Evolutionary conservation across 139 green algal species (phyloP), one percentile per base, ranked within the genome.

Genomic region (Haematococcus lacustris): DNA sequence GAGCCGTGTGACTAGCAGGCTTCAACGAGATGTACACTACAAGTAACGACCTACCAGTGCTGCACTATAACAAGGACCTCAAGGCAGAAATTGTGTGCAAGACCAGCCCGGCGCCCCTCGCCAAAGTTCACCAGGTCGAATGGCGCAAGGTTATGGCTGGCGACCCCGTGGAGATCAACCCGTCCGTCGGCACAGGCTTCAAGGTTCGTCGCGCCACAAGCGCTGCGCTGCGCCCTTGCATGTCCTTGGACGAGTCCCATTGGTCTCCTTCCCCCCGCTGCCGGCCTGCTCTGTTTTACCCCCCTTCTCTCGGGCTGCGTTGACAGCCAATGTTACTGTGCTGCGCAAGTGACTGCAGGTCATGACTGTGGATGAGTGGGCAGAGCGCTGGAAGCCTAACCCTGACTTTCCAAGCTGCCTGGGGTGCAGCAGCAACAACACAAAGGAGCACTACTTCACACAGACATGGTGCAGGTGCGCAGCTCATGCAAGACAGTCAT

Each of bases 91-190:
- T 57, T 21, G 47, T 57, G 21, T 57, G 47, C 47, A 13, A 57
- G 47, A 21, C 21, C 17, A 57, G 21, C 23, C 43, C 70, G 25
- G 64, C 70, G 51, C 88, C 88, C 0, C 81, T 75, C 32, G 85
- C 76, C 1, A 76, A 62, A 28, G 84, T 94, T 43, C 89, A 94
- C 61, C 51, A 69, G 0, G 41, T 74, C 0, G 89, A 94, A 74
- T 94, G 89, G 87, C 51, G 21, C 39, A 94, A 94, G 76, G 77
- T 88, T 30, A 78, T 91, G 79, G 38, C 50, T 5, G 93, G 92
- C 17, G 85, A 93, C 0, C 93, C 93, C 1, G 93, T 97, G 35
- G 93, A 97, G 76, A 97, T 97, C 83, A 97, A 97, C 77, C 92
- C 93, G n/a, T 91, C 84, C 21, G 41, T 94, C 1, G 93, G 93